Evolutionary conservation across 805 yeast genomes (phyloP), one percentile per base, ranked within the genome.

Genomic region (Candida berthetii): DNA sequence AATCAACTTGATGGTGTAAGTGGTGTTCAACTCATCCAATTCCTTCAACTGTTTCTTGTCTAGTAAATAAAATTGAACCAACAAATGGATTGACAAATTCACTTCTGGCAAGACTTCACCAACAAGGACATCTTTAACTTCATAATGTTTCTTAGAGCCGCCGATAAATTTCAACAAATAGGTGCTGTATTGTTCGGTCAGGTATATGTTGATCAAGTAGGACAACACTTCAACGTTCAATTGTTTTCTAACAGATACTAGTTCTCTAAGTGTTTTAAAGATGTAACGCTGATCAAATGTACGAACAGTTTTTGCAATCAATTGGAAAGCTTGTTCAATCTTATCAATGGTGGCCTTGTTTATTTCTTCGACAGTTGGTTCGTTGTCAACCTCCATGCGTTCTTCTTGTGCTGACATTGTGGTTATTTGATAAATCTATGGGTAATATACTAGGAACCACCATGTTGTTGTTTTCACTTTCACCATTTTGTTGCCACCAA

Each of bases 251-350:
- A 91, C 68, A 2, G 79, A 69, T 7, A 90, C 85, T 53, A 90
- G 69, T 47, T 87, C 95, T 48, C 96, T 81, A 48, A 93, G 75
- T 18, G 87, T 90, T 57, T 85, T 85, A 62, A 91, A 75, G 36
- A 93, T 78, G 64, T 84, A 86, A 49, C 97, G 78, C 50, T 95
- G 86, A 62, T 93, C 99, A 59, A 80, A 79, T 41, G 79, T 78
- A 36, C 76, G 60, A 10, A 82, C 82, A 3, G 90, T 82, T 62
- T 82, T 82, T 14, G 64, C 48, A 17, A 64, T 55, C 31, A 63
- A 60, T 32, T 54, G 59, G 28, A 67, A 53, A 2, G 67, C 57
- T 6, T 48, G 31, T 38, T 66, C 52, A 24, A 66, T 51, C 28
- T 48, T 50, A n/a, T 54, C 56, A 34, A 68, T 60, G 13, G 59